Evolutionary conservation across 192 early-diverging fungal genomes (phyloP).

Genomic region (Coemansia sp.): DNA sequence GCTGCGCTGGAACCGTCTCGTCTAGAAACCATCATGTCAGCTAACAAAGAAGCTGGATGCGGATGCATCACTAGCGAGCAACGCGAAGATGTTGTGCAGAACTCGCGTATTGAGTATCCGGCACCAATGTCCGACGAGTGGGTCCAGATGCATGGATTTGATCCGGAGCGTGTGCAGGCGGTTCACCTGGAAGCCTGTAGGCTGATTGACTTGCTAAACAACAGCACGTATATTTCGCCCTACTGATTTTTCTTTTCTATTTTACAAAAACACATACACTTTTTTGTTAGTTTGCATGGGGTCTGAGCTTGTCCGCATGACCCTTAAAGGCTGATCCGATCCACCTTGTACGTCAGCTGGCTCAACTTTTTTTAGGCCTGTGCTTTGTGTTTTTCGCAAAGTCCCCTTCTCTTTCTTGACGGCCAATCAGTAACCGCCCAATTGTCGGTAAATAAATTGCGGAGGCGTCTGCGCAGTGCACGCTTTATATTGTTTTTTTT

Average conservation of each 20-base stretch:
- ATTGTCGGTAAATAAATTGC: not conserved
- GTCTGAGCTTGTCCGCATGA: not conserved
- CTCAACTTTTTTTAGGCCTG: not conserved
- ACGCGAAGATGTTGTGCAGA: not conserved
- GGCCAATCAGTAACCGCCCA: conserved; percentile 7
- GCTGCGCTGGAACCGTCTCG: conserved; percentile 14
- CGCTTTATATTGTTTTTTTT: not conserved
- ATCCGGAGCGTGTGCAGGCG: conserved; percentile 24
- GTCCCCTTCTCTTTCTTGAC: not conserved
- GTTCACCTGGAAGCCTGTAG: conserved; percentile 30
- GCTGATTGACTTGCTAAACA: conserved; percentile 48
- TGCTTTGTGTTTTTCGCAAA: not conserved
- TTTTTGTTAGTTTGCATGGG: not conserved
- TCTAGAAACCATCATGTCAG: conserved; percentile 4
- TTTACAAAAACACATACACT: conserved; percentile 1
- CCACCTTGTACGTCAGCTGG: not conserved
- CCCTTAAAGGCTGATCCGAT: not conserved
- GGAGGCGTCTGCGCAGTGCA: conserved; percentile 1
- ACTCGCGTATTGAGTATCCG: conserved; percentile 25
- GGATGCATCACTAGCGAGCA: not conserved
- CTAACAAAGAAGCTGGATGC: not conserved
- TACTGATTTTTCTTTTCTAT: conserved; percentile 23
- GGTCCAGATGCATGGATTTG: conserved; percentile 52
- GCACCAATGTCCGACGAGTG: conserved; percentile 29
- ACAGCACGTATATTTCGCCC: conserved; percentile 49